Evolutionary conservation across 176 grass and related monocot genomes (phyloP).

Genomic region (Ananas comosus): DNA sequence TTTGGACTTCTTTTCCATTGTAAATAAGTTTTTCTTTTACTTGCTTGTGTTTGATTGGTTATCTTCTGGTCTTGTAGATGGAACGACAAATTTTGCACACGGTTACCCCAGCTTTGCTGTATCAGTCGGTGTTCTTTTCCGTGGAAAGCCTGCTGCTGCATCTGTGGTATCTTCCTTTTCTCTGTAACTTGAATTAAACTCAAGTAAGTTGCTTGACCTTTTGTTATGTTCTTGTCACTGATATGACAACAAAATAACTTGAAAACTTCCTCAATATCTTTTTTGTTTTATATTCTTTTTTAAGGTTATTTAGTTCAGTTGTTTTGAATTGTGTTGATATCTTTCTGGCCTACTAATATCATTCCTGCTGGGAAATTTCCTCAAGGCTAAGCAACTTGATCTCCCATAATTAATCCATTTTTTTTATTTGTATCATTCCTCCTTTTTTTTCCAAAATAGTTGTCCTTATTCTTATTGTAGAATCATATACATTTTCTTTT

Average conservation of each 20-base stretch:
- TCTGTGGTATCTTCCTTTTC: conserved; percentile 51
- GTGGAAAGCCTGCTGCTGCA: conserved; percentile 81
- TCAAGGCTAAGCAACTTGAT: neutral
- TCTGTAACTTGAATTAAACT: neutral
- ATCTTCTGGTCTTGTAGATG: conserved; percentile 46
- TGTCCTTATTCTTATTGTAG: neutral
- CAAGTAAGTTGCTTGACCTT: neutral
- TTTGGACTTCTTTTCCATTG: neutral
- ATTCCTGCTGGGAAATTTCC: neutral
- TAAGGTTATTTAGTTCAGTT: no score
- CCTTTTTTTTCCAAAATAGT: neutral
- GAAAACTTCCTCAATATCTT: no score
- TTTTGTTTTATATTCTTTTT: no score
- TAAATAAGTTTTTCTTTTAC: neutral
- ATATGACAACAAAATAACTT: neutral
- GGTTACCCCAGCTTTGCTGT: conserved; percentile 98
- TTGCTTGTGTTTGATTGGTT: conserved; percentile 2
- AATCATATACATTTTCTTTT: conserved; percentile 7
- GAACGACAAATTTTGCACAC: conserved; percentile 98
- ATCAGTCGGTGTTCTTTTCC: conserved; percentile 85
- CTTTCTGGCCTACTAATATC: neutral
- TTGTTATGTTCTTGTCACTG: neutral
- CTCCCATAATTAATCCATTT: neutral
- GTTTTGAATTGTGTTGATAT: neutral
- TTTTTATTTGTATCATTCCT: neutral